phyloP scores from a whole-genome alignment of 2,329 filamentous ascomycete genomes.

The Ampelomyces quisqualis region DNA sequence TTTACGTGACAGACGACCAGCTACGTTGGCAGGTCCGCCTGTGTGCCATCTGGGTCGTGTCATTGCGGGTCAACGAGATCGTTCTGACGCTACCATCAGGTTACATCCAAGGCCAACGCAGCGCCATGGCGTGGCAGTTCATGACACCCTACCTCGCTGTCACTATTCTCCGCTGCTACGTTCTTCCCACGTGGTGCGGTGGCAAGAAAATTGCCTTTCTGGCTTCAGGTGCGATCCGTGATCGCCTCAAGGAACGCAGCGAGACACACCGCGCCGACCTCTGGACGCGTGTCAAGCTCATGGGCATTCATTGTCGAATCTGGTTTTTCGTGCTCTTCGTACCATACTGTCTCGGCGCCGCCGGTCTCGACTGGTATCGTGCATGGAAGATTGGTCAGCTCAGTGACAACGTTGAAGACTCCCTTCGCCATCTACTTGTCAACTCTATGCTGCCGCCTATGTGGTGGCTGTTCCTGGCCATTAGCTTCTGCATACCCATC shows the following conservation, averaged over 20 bases:
- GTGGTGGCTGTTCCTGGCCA: conserved; percentile 5
- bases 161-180: conserved; percentile 5
- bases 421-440: conserved; percentile 1
- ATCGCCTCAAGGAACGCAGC: conserved; percentile 3
- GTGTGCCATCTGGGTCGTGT: conserved; percentile 6
- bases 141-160: conserved; percentile 8
- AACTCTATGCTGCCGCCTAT: conserved; percentile 5
- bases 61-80: conserved; percentile 5
- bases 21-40: conserved; percentile 7
- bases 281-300: conserved; percentile 5
- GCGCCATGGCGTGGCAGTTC: conserved; percentile 8
- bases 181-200: conserved; percentile 4
- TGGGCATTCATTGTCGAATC: conserved; percentile 7
- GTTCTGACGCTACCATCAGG: conserved; percentile 5
- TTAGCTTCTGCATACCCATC: conserved; percentile 2
- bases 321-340: conserved; percentile 6
- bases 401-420: background rate
- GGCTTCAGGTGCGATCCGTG: conserved; percentile 1
- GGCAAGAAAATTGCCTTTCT: conserved; percentile 5
- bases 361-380: conserved; percentile 3
- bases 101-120: conserved; percentile 7
- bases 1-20: conserved; percentile 3
- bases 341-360: conserved; percentile 4
- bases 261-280: background rate
- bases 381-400: background rate